Evolutionary conservation across 2,329 filamentous ascomycete genomes (phyloP).

Genomic region (Sarocladium oryzae): DNA sequence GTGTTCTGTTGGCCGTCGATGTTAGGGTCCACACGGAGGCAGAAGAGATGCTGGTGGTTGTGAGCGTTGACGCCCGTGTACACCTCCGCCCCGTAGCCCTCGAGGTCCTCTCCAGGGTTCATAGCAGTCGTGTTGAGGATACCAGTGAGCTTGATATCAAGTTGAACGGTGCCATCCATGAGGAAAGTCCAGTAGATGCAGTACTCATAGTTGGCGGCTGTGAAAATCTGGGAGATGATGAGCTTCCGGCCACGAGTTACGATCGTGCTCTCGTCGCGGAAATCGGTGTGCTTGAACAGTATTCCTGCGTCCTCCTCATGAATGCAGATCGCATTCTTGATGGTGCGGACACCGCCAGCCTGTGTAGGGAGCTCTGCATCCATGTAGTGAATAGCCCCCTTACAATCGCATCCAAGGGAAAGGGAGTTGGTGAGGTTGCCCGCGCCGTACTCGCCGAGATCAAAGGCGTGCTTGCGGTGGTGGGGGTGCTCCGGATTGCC

Average conservation of each 20-base stretch:
- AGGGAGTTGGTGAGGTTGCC: slow-evolving; percentile 61
- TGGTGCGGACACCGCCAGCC: slow-evolving; percentile 8
- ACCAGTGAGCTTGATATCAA: slow-evolving; percentile 12
- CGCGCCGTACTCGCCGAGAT: slow-evolving; percentile 59
- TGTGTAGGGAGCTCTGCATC: slow-evolving; percentile 8
- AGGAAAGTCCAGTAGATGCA: slow-evolving; percentile 13
- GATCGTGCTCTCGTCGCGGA: slow-evolving; percentile 63
- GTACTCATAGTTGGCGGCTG: slow-evolving; percentile 72
- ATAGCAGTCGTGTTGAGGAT: slow-evolving; percentile 13
- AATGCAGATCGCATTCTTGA: slow-evolving; percentile 62
- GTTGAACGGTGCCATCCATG: slow-evolving; percentile 11
- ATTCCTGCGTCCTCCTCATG: slow-evolving; percentile 72
- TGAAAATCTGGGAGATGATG: slow-evolving; percentile 68
- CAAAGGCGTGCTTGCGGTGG: slow-evolving; percentile 61
- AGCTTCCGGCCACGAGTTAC: slow-evolving; percentile 68
- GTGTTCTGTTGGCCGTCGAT: slow-evolving; percentile 14
- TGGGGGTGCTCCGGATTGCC: slow-evolving; percentile 55
- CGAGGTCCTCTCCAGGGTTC: slow-evolving; percentile 4
- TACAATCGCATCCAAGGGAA: slow-evolving; percentile 52
- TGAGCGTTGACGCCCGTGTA: slow-evolving; percentile 12
- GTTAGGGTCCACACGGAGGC: slow-evolving; percentile 12
- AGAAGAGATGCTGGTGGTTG: slow-evolving; percentile 14
- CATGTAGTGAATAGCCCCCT: slow-evolving; percentile 49
- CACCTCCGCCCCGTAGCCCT: slow-evolving; percentile 10
- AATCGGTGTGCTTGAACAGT: slow-evolving; percentile 70